phyloP scores from a whole-genome alignment of 2,329 filamentous ascomycete species.

The Cladosporium sp. region DNA sequence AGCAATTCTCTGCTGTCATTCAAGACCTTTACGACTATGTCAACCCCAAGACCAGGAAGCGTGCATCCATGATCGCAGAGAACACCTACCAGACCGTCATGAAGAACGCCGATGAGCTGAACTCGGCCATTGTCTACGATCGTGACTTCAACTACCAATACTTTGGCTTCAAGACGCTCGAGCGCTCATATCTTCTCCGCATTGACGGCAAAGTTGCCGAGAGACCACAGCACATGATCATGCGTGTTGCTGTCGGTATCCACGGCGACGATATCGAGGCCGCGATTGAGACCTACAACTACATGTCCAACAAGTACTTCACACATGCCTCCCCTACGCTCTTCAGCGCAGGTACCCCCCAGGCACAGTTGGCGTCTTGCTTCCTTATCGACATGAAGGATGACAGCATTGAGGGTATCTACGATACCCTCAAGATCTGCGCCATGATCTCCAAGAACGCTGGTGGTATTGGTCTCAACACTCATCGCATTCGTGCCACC shows the following conservation, averaged over 20 bases:
- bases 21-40: slow-evolving; percentile 92
- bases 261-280: slow-evolving; percentile 94
- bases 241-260: slow-evolving; percentile 97
- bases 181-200: slow-evolving; percentile 95
- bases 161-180: slow-evolving; percentile 98
- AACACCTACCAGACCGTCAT: slow-evolving; percentile 89
- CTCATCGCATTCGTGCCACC: slow-evolving; percentile 94
- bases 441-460: slow-evolving; percentile 99
- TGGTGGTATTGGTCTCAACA: slow-evolving; percentile 94
- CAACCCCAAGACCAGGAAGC: slow-evolving; percentile 84
- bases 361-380: slow-evolving; percentile 93
- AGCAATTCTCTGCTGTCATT: slow-evolving; percentile 96
- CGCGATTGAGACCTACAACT: slow-evolving; percentile 95
- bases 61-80: slow-evolving; percentile 92
- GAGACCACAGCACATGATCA: slow-evolving; percentile 98
- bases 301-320: slow-evolving; percentile 98
- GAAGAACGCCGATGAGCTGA: slow-evolving; percentile 94
- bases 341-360: slow-evolving; percentile 95
- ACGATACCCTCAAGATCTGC: slow-evolving; percentile 98
- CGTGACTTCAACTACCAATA: slow-evolving; percentile 99
- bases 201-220: slow-evolving; percentile 95
- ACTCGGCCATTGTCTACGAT: slow-evolving; percentile 98
- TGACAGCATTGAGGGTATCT: slow-evolving; percentile 98
- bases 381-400: slow-evolving; percentile 99
- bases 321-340: slow-evolving; percentile 97